Evolutionary conservation across 176 grass and related monocot species (phyloP), one percentile per base, ranked within the genome.

Genomic region (Calamus simplicifolius): DNA sequence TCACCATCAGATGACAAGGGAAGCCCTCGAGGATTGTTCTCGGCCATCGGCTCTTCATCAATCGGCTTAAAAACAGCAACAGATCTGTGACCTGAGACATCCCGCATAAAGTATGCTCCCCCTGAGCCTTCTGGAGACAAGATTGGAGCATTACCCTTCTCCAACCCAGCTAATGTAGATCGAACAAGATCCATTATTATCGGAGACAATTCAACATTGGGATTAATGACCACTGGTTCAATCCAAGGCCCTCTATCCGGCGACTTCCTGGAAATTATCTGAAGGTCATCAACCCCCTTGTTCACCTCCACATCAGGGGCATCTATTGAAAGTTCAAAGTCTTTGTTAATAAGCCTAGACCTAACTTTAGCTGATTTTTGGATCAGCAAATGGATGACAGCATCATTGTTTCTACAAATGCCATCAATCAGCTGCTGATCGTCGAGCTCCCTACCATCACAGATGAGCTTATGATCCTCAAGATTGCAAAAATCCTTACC

Each of bases 1-100:
- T 64, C 62, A 12, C 62, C 62, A 64, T 64, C 16, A 8, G 48
- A 50, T 51, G 62, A 51, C 62, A 64, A 12, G 4, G 48, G 62
- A 27, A 51, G 16, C 12, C 62, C 62, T 64, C 62, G 62, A 28
- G 62, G 62, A 64, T 64, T 64, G 16, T 64, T 64, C 35, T 64
- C 62, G 10, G 62, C 62, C 62, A 64, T 64, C 16, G 62, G 62
- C 5, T 64, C 62, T 25, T 64, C 62, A 28, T 64, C 62, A 51
- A 51, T 28, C 28, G 62, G 62, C 48, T 64, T 64, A 25, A 64
- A 64, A 5, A 64, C 23, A 26, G 48, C 48, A 27, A 64, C 15
- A 27, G 27, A 64, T 14, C n/a, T 51, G 48, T 18, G 14, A n/a
- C 62, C 62, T 14, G 16, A 27, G 4, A 23, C 62, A 64, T 64